These are phyloP conservation scores for Monosporascus sp. DNA, from an alignment of 2,329 filamentous ascomycete species.

Conservation along the genomic window DNA sequence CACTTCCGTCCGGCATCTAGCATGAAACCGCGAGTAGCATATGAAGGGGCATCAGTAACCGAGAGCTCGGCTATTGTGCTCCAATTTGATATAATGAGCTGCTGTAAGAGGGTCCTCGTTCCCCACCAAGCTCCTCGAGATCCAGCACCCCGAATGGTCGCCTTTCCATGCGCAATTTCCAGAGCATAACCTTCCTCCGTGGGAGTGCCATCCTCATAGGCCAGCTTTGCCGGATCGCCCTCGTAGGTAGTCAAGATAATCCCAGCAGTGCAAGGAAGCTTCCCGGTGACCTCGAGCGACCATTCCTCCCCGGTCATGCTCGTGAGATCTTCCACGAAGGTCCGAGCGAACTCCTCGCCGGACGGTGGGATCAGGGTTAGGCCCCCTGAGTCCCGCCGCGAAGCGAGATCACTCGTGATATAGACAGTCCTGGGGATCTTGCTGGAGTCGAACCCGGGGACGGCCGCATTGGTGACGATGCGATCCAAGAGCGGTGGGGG, in stretches of 20 bases:
- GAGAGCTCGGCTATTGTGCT: conserved; percentile 24
- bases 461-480: neutral
- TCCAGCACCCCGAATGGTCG: conserved; percentile 35
- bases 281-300: conserved; percentile 33
- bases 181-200: conserved; percentile 48
- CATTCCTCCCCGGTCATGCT: conserved; percentile 34
- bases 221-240: conserved; percentile 23
- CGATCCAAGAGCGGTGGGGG: neutral
- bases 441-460: conserved; percentile 5
- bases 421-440: conserved; percentile 29
- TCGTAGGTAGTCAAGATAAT: conserved; percentile 36
- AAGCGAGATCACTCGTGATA: conserved; percentile 34
- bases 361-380: conserved; percentile 47
- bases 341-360: conserved; percentile 41
- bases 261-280: conserved; percentile 29
- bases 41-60: conserved; percentile 35
- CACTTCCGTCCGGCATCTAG: conserved; percentile 39
- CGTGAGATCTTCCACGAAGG: conserved; percentile 39
- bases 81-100: conserved; percentile 28
- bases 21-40: conserved; percentile 38
- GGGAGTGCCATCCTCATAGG: conserved; percentile 39
- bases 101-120: conserved; percentile 39
- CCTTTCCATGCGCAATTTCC: conserved; percentile 26
- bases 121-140: conserved; percentile 43
- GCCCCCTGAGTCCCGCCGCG: conserved; percentile 35